Conservation (phyloP, 1,284 basidiomycete species). For the Quambalaria eucalypti region DNA sequence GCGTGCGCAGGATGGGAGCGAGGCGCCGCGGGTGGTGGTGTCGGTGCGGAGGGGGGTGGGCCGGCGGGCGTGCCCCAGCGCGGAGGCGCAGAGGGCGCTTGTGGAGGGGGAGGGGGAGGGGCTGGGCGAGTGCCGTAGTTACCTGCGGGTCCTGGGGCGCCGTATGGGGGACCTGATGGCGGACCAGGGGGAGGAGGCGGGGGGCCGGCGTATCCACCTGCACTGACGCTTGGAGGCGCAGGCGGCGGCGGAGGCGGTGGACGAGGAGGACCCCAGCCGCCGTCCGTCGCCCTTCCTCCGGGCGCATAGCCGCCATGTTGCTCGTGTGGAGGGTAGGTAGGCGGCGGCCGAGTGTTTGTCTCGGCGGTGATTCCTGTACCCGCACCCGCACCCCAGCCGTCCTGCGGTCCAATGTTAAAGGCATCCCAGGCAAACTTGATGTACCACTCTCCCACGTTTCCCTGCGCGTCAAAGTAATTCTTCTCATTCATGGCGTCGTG, state of each 20-base stretch:
- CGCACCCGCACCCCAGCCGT: slow-evolving; percentile 44
- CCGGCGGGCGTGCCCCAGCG: no score
- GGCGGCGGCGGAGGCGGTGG: slow-evolving; percentile 6
- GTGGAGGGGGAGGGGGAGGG: no score
- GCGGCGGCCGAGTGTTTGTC: slow-evolving; percentile 13
- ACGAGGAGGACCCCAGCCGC: not conserved
- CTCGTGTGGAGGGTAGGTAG: no score
- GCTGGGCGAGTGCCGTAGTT: no score
- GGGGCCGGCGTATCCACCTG: no score
- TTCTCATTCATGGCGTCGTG: slow-evolving; percentile 69
- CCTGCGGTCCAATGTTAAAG: slow-evolving; percentile 26
- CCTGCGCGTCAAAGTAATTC: slow-evolving; percentile 49
- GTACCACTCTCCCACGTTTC: slow-evolving; percentile 74
- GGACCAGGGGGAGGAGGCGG: slow-evolving; percentile 14
- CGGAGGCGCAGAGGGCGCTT: no score
- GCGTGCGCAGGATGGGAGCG: no score
- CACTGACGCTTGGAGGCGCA: slow-evolving; percentile 14
- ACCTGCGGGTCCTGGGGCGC: not conserved
- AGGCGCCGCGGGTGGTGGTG: no score
- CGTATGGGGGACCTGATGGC: slow-evolving; percentile 1
- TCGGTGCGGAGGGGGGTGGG: no score
- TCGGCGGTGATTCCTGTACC: not conserved
- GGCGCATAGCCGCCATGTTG: no score
- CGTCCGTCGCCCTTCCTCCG: no score
- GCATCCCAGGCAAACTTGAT: slow-evolving; percentile 78